phyloP scores from a whole-genome alignment of 2,329 filamentous ascomycete genomes.

The Colletotrichum shisoi region DNA sequence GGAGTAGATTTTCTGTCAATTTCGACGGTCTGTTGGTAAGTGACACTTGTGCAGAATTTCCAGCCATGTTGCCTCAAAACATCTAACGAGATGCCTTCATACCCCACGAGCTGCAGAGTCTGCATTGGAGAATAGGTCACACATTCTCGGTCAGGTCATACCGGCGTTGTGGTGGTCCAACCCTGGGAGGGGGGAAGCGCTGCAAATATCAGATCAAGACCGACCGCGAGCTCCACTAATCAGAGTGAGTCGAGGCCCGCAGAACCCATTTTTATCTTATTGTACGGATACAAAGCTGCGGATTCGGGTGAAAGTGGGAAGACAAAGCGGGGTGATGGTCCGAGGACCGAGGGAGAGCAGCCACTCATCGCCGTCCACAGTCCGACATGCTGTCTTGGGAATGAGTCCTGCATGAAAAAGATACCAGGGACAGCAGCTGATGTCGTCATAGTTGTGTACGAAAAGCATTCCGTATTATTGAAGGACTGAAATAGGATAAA shows the following conservation, averaged over 20 bases:
- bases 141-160: not conserved
- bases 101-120: not conserved
- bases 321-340: conserved; percentile 11
- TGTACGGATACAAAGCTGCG: too few relatives aligned
- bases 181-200: not conserved
- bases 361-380: not conserved
- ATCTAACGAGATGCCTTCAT: too few relatives aligned
- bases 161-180: not conserved
- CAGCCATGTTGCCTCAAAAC: not conserved
- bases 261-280: conserved; percentile 2
- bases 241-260: not conserved
- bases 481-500: not conserved
- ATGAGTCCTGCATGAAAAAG: not conserved
- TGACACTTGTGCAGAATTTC: not conserved
- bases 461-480: not conserved
- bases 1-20: not conserved
- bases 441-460: not conserved
- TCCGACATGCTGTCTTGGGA: not conserved
- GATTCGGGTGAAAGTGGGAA: not conserved
- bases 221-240: not conserved
- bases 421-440: not conserved
- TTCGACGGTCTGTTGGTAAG: not conserved
- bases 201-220: conserved; percentile 3
- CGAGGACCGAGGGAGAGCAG: conserved; percentile 17
- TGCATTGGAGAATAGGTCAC: not conserved